Conservation (phyloP, 176 grass and related monocot genomes). For the Puccinellia tenuiflora region DNA sequence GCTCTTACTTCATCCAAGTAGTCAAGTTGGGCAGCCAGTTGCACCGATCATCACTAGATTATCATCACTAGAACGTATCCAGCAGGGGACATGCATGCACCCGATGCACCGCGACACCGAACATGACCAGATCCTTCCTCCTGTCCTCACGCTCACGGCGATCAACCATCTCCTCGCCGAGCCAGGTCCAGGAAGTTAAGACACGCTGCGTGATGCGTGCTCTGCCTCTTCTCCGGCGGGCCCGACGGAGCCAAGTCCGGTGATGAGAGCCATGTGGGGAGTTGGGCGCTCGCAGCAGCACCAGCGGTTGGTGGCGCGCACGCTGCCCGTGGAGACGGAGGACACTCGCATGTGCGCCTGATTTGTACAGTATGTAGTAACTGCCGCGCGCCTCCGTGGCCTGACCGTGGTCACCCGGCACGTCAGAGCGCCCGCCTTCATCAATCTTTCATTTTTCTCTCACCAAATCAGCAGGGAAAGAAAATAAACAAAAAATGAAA, state of each 20-base stretch:
- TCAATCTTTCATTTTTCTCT: not conserved
- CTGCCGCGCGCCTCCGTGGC: conserved; percentile 7
- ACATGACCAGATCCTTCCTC: not conserved
- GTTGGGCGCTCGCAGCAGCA: not conserved
- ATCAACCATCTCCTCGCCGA: not conserved
- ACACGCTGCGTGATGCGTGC: too few species aligned
- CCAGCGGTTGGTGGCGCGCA: conserved; percentile 27
- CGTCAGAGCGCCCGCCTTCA: not conserved
- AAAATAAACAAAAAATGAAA: not conserved
- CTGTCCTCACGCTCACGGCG: not conserved
- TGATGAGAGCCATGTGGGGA: conserved; percentile 37
- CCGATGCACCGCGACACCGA: not conserved
- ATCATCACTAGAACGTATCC: not conserved
- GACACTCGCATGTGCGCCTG: conserved; percentile 46
- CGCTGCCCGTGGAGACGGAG: not conserved
- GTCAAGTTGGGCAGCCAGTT: not conserved
- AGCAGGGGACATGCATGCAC: not conserved
- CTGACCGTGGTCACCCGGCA: conserved; percentile 10
- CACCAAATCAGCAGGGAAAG: not conserved
- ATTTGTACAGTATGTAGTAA: conserved; percentile 45
- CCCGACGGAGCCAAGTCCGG: not conserved
- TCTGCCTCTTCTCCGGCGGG: not conserved
- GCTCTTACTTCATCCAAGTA: not conserved
- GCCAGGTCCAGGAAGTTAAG: not conserved
- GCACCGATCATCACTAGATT: not conserved